Percentiles rank a stretch among this genome's conserved stretches.
These are phyloP conservation scores for Chrysosporium queenslandicum DNA, from an alignment of 2,329 filamentous ascomycete genomes.

Conservation along the genomic window DNA sequence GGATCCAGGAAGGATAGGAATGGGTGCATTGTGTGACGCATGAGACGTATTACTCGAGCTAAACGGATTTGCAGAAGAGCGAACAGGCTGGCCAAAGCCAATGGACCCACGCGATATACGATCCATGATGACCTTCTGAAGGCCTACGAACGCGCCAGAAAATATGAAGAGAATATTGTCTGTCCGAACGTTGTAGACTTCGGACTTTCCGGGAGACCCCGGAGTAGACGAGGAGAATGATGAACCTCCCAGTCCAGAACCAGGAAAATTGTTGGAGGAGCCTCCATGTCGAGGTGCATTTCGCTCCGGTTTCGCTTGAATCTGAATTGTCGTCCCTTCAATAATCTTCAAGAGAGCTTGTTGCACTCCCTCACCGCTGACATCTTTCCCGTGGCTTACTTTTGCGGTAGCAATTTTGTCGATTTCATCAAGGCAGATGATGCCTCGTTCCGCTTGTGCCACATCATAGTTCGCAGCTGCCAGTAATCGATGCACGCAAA, in stretches of 20 bases:
- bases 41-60: conserved; percentile 20
- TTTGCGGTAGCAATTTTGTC: conserved; percentile 92
- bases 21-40: conserved; percentile 30
- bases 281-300: conserved; percentile 32
- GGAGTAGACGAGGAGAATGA: conserved; percentile 17
- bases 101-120: conserved; percentile 80
- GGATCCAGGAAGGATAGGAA: conserved; percentile 50
- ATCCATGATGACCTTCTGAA: conserved; percentile 77
- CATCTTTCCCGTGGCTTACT: conserved; percentile 80
- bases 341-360: conserved; percentile 93
- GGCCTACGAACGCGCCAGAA: conserved; percentile 85
- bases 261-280: conserved; percentile 31
- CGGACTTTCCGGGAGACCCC: conserved; percentile 39
- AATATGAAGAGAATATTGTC: conserved; percentile 97
- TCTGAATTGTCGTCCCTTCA: conserved; percentile 84
- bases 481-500: conserved; percentile 80
- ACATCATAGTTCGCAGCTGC: conserved; percentile 86
- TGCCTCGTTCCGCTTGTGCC: conserved; percentile 73
- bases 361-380: conserved; percentile 91
- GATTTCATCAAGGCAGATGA: conserved; percentile 92
- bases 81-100: conserved; percentile 79
- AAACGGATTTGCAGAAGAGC: conserved; percentile 37
- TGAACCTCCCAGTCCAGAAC: conserved; percentile 11
- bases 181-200: conserved; percentile 68
- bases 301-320: conserved; percentile 63